Conservation (phyloP, 352 stramenopile species). For the Saprolegnia parasitica region DNA sequence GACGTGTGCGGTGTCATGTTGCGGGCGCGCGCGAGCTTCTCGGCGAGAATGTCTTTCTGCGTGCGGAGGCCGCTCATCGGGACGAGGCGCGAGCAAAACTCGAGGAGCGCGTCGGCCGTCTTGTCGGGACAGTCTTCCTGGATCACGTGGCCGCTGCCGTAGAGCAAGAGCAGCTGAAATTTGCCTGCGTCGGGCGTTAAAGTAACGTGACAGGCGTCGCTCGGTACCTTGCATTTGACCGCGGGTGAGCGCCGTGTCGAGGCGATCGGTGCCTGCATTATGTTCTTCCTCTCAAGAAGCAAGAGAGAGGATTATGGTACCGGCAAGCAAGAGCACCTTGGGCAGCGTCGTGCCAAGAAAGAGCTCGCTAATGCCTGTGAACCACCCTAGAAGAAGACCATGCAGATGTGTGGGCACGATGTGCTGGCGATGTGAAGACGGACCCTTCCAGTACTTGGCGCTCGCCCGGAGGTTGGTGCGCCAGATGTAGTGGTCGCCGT, state of each 20-base stretch:
- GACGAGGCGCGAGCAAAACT: slow-evolving; percentile 58
- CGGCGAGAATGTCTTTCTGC: slow-evolving; percentile 40
- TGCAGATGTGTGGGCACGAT: no score
- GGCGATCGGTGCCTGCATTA: slow-evolving; percentile 56
- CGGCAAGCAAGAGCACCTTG: slow-evolving; percentile 83
- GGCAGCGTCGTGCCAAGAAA: slow-evolving; percentile 68
- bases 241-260: slow-evolving; percentile 83
- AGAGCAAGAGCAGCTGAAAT: slow-evolving; percentile 82
- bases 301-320: slow-evolving; percentile 19
- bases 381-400: slow-evolving; percentile 57
- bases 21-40: slow-evolving; percentile 54
- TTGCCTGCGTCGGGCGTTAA: slow-evolving; percentile 44
- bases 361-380: slow-evolving; percentile 74
- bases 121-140: slow-evolving; percentile 83
- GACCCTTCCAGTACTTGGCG: slow-evolving; percentile 72
- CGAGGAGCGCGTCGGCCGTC: slow-evolving; percentile 53
- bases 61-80: slow-evolving; percentile 34
- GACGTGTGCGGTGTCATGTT: slow-evolving; percentile 42
- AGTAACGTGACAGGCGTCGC: background rate
- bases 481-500: slow-evolving; percentile 62
- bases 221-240: slow-evolving; percentile 74
- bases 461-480: slow-evolving; percentile 71
- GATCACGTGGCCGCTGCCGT: slow-evolving; percentile 84
- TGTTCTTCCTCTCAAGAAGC: background rate
- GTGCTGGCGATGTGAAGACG: no score